Conservation (phyloP, 805 yeast species). For the Candida succiphila region DNA sequence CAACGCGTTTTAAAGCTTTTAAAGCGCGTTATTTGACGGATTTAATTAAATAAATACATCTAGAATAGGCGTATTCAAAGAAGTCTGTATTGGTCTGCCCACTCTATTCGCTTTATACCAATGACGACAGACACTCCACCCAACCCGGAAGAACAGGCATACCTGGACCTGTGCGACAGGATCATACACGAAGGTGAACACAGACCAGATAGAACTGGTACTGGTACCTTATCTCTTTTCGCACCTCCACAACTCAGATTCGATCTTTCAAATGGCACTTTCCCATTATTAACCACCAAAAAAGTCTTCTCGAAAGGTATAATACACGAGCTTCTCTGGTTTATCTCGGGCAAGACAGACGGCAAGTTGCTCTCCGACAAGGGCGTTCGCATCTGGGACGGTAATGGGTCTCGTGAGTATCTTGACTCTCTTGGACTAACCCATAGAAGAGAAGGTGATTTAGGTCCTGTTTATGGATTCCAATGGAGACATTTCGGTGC, state of each 20-base stretch:
- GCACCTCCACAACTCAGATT: slow-evolving; percentile 96
- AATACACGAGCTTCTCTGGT: slow-evolving; percentile 87
- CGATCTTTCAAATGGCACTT: slow-evolving; percentile 55
- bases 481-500: slow-evolving; percentile 99
- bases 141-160: slow-evolving; percentile 70
- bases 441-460: slow-evolving; percentile 81
- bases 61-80: no score
- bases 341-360: slow-evolving; percentile 82
- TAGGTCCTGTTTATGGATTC: slow-evolving; percentile 98
- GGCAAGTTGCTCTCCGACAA: slow-evolving; percentile 67
- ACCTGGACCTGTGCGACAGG: slow-evolving; percentile 67
- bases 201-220: slow-evolving; percentile 95
- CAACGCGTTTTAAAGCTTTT: no score
- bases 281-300: slow-evolving; percentile 90
- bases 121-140: no score
- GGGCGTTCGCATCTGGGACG: slow-evolving; percentile 98
- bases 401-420: slow-evolving; percentile 91
- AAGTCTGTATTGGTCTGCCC: no score
- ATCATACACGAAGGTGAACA: slow-evolving; percentile 81
- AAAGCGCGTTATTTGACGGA: no score
- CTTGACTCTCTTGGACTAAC: slow-evolving; percentile 75
- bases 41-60: no score
- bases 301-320: slow-evolving; percentile 86
- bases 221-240: slow-evolving; percentile 84
- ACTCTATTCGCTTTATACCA: no score